phyloP scores from a whole-genome alignment of 1,284 basidiomycete species.

The Naganishia sp. region DNA sequence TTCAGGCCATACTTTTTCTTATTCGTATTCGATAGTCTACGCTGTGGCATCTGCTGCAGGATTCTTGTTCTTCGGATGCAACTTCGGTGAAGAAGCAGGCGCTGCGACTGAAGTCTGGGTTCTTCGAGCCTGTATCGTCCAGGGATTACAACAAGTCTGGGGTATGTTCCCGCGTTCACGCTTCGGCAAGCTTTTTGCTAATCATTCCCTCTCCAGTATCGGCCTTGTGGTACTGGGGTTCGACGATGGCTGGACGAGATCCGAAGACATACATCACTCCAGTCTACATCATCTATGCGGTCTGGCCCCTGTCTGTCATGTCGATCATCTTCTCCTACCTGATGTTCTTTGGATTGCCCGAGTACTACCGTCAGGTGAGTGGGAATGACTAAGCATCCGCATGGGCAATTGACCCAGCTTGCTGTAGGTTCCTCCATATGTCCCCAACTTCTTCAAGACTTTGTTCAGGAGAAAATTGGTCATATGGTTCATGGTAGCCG shows the following conservation, averaged over 20 bases:
- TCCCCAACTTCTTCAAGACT: slow-evolving; percentile 84
- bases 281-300: slow-evolving; percentile 63
- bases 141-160: slow-evolving; percentile 91
- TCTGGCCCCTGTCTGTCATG: slow-evolving; percentile 77
- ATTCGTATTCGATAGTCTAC: slow-evolving; percentile 58
- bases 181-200: not conserved
- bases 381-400: not conserved
- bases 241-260: slow-evolving; percentile 63
- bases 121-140: slow-evolving; percentile 81
- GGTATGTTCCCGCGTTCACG: slow-evolving; percentile 41
- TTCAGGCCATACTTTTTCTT: not conserved
- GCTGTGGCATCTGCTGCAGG: slow-evolving; percentile 83
- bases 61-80: slow-evolving; percentile 88
- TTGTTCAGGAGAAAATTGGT: slow-evolving; percentile 85
- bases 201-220: slow-evolving; percentile 57
- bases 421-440: slow-evolving; percentile 84
- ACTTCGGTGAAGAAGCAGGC: slow-evolving; percentile 93
- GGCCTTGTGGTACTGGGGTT: slow-evolving; percentile 92
- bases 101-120: slow-evolving; percentile 91
- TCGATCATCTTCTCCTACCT: slow-evolving; percentile 75
- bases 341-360: slow-evolving; percentile 80
- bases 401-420: not conserved
- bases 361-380: slow-evolving; percentile 59
- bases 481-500: slow-evolving; percentile 87
- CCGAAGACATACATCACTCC: slow-evolving; percentile 48